Evolutionary conservation across 495 filamentous ascomycete genomes (phyloP).

Genomic region (Hypoxylon trugodes): DNA sequence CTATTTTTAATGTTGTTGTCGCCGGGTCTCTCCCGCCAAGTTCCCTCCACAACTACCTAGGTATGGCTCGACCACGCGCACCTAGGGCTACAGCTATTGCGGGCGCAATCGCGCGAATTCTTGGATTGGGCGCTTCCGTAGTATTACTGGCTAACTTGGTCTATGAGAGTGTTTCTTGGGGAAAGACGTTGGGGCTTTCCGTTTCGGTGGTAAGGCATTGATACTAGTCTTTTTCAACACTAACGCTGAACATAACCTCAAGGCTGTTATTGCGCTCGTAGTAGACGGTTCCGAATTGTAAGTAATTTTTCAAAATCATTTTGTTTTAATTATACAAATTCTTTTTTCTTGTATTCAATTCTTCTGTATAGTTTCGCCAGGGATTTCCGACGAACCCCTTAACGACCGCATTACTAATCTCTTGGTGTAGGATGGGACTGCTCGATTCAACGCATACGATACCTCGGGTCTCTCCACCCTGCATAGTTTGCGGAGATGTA

Average conservation of each 20-base stretch:
- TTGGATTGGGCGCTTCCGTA: constrained; percentile 37
- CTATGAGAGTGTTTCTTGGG: constrained; percentile 40
- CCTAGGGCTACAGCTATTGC: constrained; percentile 23
- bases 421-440: constrained; percentile 15
- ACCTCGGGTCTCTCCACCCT: constrained; percentile 22
- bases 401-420: background rate
- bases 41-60: background rate
- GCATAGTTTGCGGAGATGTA: constrained; percentile 27
- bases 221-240: background rate
- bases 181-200: constrained; percentile 33
- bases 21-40: background rate
- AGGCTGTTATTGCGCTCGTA: constrained; percentile 35
- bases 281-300: constrained; percentile 36
- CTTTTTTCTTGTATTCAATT: too few relatives aligned
- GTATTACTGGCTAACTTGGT: constrained; percentile 40
- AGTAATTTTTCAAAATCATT: background rate
- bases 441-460: constrained; percentile 38
- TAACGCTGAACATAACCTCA: constrained; percentile 4
- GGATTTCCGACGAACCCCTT: background rate
- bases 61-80: constrained; percentile 33
- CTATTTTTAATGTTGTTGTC: background rate
- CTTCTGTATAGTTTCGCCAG: too few relatives aligned
- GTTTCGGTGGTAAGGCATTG: constrained; percentile 29
- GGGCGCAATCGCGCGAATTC: constrained; percentile 30
- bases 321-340: background rate